These are phyloP conservation scores for Tubosaeta sp. DNA, from an alignment of 768 basidiomycete species.

Conservation along the genomic window DNA sequence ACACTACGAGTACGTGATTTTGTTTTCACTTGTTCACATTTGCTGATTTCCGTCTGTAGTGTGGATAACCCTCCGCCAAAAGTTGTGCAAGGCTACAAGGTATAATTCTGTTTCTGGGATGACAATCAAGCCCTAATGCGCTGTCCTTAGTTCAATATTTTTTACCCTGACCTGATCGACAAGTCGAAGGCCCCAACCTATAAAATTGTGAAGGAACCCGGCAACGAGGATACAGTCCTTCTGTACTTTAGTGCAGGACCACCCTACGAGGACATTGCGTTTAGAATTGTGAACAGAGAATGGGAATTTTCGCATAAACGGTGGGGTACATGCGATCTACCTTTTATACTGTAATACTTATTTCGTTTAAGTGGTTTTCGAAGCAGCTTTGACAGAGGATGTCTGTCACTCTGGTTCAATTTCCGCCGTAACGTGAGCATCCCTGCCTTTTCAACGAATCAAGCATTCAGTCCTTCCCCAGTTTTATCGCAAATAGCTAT, in stretches of 20 bases:
- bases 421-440: slow-evolving; percentile 85
- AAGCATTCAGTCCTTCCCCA: slow-evolving; percentile 28
- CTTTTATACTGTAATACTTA: slow-evolving; percentile 14
- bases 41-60: slow-evolving; percentile 38
- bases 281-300: slow-evolving; percentile 94
- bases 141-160: slow-evolving; percentile 77
- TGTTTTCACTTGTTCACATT: background rate
- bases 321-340: slow-evolving; percentile 35
- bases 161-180: slow-evolving; percentile 99
- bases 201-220: slow-evolving; percentile 89
- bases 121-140: slow-evolving; percentile 6
- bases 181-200: slow-evolving; percentile 96
- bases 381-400: slow-evolving; percentile 95
- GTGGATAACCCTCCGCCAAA: slow-evolving; percentile 99
- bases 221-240: slow-evolving; percentile 92
- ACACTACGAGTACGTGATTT: slow-evolving; percentile 79
- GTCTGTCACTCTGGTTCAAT: slow-evolving; percentile 93
- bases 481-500: slow-evolving; percentile 76
- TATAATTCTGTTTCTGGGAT: slow-evolving; percentile 21
- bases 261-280: slow-evolving; percentile 98
- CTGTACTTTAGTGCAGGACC: slow-evolving; percentile 95
- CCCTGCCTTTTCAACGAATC: slow-evolving; percentile 5
- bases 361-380: slow-evolving; percentile 73
- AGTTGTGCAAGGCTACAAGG: slow-evolving; percentile 98
- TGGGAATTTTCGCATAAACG: slow-evolving; percentile 99